These are phyloP conservation scores for Colletotrichum sp. DNA, from an alignment of 2,329 filamentous ascomycete genomes.

Conservation along the genomic window DNA sequence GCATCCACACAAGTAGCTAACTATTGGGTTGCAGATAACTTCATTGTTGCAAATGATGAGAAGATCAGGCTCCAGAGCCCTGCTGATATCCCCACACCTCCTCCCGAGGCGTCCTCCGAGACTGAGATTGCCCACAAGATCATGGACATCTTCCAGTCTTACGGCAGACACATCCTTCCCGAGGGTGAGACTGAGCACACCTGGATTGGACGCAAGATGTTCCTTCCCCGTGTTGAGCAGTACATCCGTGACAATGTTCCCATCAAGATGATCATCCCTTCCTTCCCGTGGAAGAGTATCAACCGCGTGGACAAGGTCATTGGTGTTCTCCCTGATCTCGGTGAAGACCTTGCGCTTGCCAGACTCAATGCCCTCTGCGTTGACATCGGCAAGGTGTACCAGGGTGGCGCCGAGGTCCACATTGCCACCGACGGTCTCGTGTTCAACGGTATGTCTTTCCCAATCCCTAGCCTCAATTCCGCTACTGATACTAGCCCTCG, in stretches of 20 bases:
- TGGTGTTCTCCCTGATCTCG: conserved; percentile 43
- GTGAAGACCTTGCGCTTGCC: conserved; percentile 43
- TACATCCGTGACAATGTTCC: conserved; percentile 16
- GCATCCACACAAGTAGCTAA: not conserved
- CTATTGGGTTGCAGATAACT: not conserved
- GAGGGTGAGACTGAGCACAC: conserved; percentile 14
- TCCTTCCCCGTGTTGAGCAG: conserved; percentile 14
- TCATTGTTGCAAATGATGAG: not conserved
- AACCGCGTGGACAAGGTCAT: conserved; percentile 33
- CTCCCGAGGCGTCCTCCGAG: not conserved
- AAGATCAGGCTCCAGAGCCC: not conserved
- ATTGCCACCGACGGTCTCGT: conserved; percentile 49
- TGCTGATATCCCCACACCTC: conserved; percentile 1
- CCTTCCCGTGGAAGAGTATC: conserved; percentile 27
- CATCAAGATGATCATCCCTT: conserved; percentile 21
- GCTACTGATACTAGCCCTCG: not conserved
- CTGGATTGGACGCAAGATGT: conserved; percentile 21
- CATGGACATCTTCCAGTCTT: conserved; percentile 10
- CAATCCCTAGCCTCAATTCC: not conserved
- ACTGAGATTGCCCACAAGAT: conserved; percentile 17
- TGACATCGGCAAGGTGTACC: conserved; percentile 40
- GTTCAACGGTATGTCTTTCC: conserved; percentile 23
- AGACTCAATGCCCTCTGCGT: conserved; percentile 43
- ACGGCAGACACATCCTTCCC: conserved; percentile 13
- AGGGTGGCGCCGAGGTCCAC: conserved; percentile 41